Conservation (phyloP, 306 rosid species). For the Quercus bicolor region DNA sequence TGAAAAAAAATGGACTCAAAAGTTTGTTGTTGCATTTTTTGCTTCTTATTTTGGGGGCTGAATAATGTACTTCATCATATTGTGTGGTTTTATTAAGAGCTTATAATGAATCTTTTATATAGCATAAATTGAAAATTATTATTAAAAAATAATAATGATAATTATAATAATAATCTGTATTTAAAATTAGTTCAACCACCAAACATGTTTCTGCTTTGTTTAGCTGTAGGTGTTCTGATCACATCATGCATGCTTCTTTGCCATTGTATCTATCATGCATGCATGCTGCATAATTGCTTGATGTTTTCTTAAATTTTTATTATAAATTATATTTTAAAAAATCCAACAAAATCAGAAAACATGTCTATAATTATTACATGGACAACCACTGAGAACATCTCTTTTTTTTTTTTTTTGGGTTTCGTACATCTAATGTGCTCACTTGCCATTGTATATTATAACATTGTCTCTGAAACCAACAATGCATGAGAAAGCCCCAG, state of each 20-base stretch:
- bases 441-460: too few species aligned
- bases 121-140: not conserved
- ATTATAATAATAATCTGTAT: not conserved
- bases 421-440: too few species aligned
- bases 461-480: too few species aligned
- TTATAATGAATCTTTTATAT: not conserved
- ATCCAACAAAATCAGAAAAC: not conserved
- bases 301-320: not conserved
- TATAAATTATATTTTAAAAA: not conserved
- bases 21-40: not conserved
- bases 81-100: not conserved
- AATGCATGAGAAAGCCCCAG: not conserved
- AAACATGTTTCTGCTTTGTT: slow-evolving; percentile 1
- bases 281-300: not conserved
- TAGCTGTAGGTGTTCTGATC: slow-evolving; percentile 11
- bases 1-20: not conserved
- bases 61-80: not conserved
- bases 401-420: too few species aligned
- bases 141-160: too few species aligned
- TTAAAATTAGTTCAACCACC: slow-evolving; percentile 8
- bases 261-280: not conserved
- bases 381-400: too few species aligned
- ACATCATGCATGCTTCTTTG: not conserved
- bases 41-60: not conserved
- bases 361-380: not conserved